A percentile compares a stretch with the other conserved stretches of the same genome.
These are phyloP conservation scores for Royoungia palumana DNA, from an alignment of 768 basidiomycete genomes.

Conservation along the genomic window DNA sequence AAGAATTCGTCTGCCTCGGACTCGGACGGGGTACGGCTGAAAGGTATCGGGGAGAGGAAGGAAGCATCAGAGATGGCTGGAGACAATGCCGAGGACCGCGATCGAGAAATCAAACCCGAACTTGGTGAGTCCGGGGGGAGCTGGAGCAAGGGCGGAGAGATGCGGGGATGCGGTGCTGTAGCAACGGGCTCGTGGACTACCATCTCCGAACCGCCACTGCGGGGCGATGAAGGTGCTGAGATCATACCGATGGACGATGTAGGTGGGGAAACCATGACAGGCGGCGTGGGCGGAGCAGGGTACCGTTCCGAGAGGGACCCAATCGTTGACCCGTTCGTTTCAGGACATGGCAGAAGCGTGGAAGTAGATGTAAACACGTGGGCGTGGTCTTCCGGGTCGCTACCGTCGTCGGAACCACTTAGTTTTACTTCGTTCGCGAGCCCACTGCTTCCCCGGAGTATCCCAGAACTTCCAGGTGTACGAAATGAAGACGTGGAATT, in stretches of 20 bases:
- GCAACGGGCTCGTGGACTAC: constrained; percentile 1
- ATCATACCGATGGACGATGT: constrained; percentile 23
- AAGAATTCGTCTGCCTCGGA: constrained; percentile 26
- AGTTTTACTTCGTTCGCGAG: constrained; percentile 15
- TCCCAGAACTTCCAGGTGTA: constrained; percentile 5
- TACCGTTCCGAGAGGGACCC: constrained; percentile 31
- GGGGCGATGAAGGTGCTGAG: constrained; percentile 21
- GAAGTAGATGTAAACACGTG: background rate
- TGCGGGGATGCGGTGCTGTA: background rate
- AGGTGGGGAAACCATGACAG: constrained; percentile 27
- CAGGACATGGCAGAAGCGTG: background rate
- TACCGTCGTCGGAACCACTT: background rate
- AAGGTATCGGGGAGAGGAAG: constrained; percentile 24
- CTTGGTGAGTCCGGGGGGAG: constrained; percentile 1
- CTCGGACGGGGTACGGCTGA: constrained; percentile 16
- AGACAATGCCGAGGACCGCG: constrained; percentile 11
- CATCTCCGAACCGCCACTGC: constrained; percentile 15
- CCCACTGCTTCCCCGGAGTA: constrained; percentile 14
- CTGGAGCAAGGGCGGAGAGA: constrained; percentile 13
- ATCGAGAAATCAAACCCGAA: background rate
- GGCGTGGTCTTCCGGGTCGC: constrained; percentile 1
- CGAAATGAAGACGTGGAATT: constrained; percentile 12
- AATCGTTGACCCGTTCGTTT: constrained; percentile 8
- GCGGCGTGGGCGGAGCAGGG: constrained; percentile 27
- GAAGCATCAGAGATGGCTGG: constrained; percentile 21